These are phyloP conservation scores for Flaveria sonorensis DNA, from an alignment of 129 eudicot genomes.

Conservation along the genomic window DNA sequence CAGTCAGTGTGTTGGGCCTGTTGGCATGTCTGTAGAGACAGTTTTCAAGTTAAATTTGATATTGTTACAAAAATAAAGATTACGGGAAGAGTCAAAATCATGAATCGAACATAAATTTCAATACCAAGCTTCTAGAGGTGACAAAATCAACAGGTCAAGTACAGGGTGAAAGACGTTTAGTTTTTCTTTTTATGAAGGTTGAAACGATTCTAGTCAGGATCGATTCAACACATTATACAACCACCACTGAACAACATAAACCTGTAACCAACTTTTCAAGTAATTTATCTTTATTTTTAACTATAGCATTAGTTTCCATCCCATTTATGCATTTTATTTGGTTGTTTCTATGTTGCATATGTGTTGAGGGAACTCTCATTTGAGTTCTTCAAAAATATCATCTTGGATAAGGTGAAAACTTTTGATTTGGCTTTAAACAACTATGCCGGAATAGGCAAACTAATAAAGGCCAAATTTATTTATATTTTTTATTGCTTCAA, in stretches of 20 bases:
- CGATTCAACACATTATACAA: not conserved
- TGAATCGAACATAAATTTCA: not conserved
- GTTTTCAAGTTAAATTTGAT: constrained; percentile 6
- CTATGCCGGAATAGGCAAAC: not conserved
- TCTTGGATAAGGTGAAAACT: not conserved
- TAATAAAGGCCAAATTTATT: too few relatives aligned
- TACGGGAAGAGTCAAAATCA: not conserved
- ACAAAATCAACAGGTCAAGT: too few relatives aligned
- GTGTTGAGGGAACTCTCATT: not conserved
- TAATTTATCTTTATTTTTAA: not conserved
- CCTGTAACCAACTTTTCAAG: not conserved
- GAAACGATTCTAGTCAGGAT: too few relatives aligned
- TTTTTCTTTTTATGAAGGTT: too few relatives aligned
- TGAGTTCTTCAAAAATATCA: not conserved
- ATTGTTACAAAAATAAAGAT: not conserved
- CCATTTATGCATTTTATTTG: not conserved
- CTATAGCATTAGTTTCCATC: not conserved
- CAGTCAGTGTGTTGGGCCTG: constrained; percentile 8
- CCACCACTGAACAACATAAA: not conserved
- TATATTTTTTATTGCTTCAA: too few relatives aligned
- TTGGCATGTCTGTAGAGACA: constrained; percentile 27
- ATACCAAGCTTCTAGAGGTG: too few relatives aligned
- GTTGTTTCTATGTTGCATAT: not conserved
- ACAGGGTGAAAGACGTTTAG: too few relatives aligned
- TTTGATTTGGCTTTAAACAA: not conserved